Percentiles rank a stretch among this genome's conserved stretches.
Evolutionary conservation across 2,329 filamentous ascomycete genomes (phyloP).

Genomic region (Cladosporium cucumerinum): DNA sequence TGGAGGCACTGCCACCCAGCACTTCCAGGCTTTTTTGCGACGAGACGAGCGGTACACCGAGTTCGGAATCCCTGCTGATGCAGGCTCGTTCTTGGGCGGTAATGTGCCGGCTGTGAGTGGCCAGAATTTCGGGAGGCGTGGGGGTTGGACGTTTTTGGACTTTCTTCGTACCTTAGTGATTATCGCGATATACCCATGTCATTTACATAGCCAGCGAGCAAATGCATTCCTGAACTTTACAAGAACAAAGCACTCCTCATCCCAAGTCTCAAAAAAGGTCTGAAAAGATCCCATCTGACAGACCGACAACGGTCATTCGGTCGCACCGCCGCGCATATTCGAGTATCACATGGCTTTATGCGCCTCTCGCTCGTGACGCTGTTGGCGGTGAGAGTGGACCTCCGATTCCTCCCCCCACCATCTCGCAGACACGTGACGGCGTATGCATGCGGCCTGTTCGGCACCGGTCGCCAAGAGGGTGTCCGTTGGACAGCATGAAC

Average conservation of each 20-base stretch:
- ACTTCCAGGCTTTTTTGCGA: too few relatives aligned
- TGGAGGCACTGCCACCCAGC: not conserved
- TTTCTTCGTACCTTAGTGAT: not conserved
- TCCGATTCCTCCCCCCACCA: not conserved
- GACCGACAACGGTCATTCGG: not conserved
- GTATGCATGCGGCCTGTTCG: slow-evolving; percentile 14
- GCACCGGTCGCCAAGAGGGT: slow-evolving; percentile 10
- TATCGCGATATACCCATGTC: slow-evolving; percentile 15
- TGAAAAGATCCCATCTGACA: not conserved
- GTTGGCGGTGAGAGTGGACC: slow-evolving; percentile 1
- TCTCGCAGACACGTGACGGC: slow-evolving; percentile 5
- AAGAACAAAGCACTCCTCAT: not conserved
- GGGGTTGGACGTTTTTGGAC: slow-evolving; percentile 1
- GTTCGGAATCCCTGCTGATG: not conserved
- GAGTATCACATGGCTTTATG: slow-evolving; percentile 6
- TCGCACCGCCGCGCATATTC: slow-evolving; percentile 5
- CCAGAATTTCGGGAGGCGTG: not conserved
- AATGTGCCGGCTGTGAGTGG: slow-evolving; percentile 1
- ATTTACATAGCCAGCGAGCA: slow-evolving; percentile 1
- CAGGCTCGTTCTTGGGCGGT: not conserved
- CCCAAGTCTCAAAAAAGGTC: not conserved
- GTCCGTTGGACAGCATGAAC: slow-evolving; percentile 14
- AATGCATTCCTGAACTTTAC: slow-evolving; percentile 1
- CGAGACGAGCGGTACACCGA: not conserved
- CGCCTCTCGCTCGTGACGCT: slow-evolving; percentile 8